Conservation (phyloP, 805 yeast genomes). For the Hanseniaspora meyeri region DNA sequence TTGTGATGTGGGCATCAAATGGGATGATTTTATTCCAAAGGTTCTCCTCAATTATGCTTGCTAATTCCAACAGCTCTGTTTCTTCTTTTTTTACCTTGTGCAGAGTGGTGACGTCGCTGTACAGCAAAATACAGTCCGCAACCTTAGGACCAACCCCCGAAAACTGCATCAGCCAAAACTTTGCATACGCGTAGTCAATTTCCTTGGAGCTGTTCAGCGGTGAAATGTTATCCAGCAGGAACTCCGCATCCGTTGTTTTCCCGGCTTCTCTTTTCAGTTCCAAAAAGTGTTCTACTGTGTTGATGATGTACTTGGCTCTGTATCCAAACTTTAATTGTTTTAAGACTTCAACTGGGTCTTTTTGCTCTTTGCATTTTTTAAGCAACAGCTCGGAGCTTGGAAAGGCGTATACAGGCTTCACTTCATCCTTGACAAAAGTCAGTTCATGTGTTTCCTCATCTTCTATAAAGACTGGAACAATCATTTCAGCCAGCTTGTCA, state of each 20-base stretch:
- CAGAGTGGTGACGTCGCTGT: constrained; percentile 47
- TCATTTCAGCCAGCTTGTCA: constrained; percentile 29
- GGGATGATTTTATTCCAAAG: constrained; percentile 66
- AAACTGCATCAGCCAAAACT: constrained; percentile 41
- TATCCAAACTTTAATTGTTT: constrained; percentile 64
- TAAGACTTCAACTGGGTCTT: constrained; percentile 35
- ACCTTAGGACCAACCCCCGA: constrained; percentile 96
- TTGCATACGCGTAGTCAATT: constrained; percentile 15
- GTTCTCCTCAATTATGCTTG: background rate
- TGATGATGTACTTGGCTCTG: constrained; percentile 74
- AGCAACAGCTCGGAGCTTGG: constrained; percentile 54
- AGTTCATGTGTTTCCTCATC: background rate
- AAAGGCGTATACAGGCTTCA: constrained; percentile 46
- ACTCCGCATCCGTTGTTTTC: constrained; percentile 19
- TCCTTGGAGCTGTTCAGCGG: constrained; percentile 16
- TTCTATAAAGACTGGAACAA: background rate
- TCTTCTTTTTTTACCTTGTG: constrained; percentile 25
- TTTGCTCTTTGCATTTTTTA: constrained; percentile 32
- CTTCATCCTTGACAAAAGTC: constrained; percentile 27
- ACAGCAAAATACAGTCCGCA: constrained; percentile 88
- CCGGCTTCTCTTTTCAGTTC: constrained; percentile 22
- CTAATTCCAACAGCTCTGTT: background rate
- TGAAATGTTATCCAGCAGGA: constrained; percentile 30
- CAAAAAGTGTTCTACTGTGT: constrained; percentile 52
- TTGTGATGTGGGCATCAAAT: constrained; percentile 88